Evolutionary conservation across 2,329 filamentous ascomycete genomes (phyloP), one percentile per base, ranked within the genome.

Genomic region (Colletotrichum tropicale): DNA sequence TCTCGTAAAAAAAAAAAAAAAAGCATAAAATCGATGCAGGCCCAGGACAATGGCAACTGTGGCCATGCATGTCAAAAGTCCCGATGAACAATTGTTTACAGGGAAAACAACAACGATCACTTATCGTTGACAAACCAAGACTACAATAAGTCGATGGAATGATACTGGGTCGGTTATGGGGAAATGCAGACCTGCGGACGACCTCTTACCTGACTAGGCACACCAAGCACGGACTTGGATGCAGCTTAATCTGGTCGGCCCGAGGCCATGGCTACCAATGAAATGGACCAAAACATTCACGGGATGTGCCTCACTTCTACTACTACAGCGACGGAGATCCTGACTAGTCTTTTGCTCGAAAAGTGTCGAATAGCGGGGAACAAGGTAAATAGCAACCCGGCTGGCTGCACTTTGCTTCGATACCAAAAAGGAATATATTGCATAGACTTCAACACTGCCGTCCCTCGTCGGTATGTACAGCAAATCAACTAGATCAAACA

Each of bases 401-500:
- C 38, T 48, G 38, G 1, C 38, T 48, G 38, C 38, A 0, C 7
- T 18, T 56, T 15, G 28, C 8, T 8, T 52, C 16, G 15, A 2
- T 15, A 34, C 10, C 24, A 30, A 48, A 26, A 66, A 32, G 1
- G n/a, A 32, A 28, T 60, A 43, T 43, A 48, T 60, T 60, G 52
- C 66, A 10, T 30, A 26, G 32, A 60, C 15, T 43, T 28, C 52
- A 58, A 60, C 52, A 18, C 21, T 24, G 38, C 6, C 6, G 43
- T 26, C 21, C 6, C 16, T 58, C 52, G 3, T 60, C 52, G 52
- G 16, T 70, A 36, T 70, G 24, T 70, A 70, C 67, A 62, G 15
- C 13, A 34, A 30, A 24, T 52, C 52, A 52, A 43, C 67, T 18
- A 24, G 18, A 30, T 16, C 48, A 21, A 34, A 38, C 48, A 18